A percentile compares a stretch with the other conserved stretches of the same genome.
These are phyloP conservation scores for Russula sp. DNA, from an alignment of 768 basidiomycete species.

Conservation along the genomic window DNA sequence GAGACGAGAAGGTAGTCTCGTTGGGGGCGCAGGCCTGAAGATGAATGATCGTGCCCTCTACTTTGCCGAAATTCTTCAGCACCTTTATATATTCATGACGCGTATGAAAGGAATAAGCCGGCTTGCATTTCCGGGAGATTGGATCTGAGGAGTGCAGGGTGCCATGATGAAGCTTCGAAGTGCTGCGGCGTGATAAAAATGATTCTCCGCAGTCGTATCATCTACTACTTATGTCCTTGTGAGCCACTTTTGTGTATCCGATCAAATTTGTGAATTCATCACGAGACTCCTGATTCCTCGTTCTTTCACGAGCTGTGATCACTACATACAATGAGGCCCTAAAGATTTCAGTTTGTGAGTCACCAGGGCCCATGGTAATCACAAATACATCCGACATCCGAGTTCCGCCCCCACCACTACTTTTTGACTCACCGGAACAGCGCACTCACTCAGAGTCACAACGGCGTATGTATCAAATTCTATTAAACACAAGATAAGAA, in stretches of 20 bases:
- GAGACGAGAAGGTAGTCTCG: background rate
- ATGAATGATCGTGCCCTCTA: no score
- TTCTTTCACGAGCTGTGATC: background rate
- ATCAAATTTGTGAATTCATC: no score
- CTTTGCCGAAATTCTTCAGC: background rate
- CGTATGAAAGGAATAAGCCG: background rate
- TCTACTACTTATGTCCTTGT: background rate
- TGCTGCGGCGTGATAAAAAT: constrained; percentile 9
- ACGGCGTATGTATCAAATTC: background rate
- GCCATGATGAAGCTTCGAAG: no score
- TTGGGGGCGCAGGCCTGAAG: background rate
- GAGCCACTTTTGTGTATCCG: no score
- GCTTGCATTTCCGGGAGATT: constrained; percentile 12
- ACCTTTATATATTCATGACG: constrained; percentile 6
- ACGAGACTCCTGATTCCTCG: background rate
- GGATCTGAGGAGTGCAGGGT: constrained; percentile 15
- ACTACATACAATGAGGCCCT: background rate
- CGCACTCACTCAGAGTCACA: background rate
- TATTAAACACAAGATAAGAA: background rate
- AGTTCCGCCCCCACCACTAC: background rate
- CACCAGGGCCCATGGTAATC: background rate
- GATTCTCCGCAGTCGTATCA: constrained; percentile 18
- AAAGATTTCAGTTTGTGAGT: background rate
- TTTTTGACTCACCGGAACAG: background rate
- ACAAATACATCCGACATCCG: background rate